Evolutionary conservation across 345 rosid genomes (phyloP).

Genomic region (Hirschfeldia incana): DNA sequence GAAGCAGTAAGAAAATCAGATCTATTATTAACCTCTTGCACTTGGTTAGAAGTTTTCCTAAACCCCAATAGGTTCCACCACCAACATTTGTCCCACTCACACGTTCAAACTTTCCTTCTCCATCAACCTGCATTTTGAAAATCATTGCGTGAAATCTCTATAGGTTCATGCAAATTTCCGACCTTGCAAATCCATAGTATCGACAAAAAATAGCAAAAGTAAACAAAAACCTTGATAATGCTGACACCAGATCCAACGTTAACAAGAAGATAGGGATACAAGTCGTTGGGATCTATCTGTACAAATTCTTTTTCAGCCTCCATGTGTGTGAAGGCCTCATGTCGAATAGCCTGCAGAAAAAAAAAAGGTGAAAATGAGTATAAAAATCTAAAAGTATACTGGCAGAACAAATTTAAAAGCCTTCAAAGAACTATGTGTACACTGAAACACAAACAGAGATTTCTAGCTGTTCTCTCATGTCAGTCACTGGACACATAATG

Average conservation of each 20-base stretch:
- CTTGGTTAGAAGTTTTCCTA: constrained; percentile 90
- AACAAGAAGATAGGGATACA: constrained; percentile 97
- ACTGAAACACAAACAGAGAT: background rate
- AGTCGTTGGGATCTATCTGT: constrained; percentile 84
- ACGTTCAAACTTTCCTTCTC: constrained; percentile 92
- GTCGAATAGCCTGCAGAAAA: constrained; percentile 83
- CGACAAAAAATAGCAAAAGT: background rate
- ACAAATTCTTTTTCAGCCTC: constrained; percentile 95
- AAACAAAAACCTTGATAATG: constrained; percentile 79
- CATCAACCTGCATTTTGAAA: constrained; percentile 67
- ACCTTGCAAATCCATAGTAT: background rate
- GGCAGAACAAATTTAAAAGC: background rate
- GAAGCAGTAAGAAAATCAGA: constrained; percentile 16
- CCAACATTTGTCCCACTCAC: constrained; percentile 99
- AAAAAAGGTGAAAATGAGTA: background rate
- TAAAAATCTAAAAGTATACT: background rate
- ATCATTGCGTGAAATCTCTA: constrained; percentile 6
- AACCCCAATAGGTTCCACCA: constrained; percentile 98
- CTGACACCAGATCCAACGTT: constrained; percentile 99
- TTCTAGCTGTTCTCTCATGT: too few relatives aligned
- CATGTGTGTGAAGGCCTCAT: constrained; percentile 98
- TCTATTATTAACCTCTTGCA: constrained; percentile 71
- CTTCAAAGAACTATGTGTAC: background rate
- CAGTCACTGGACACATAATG: background rate
- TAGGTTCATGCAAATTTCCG: background rate